Conservation (phyloP, 2,329 filamentous ascomycete species). For the Mycosphaerella sp. region DNA sequence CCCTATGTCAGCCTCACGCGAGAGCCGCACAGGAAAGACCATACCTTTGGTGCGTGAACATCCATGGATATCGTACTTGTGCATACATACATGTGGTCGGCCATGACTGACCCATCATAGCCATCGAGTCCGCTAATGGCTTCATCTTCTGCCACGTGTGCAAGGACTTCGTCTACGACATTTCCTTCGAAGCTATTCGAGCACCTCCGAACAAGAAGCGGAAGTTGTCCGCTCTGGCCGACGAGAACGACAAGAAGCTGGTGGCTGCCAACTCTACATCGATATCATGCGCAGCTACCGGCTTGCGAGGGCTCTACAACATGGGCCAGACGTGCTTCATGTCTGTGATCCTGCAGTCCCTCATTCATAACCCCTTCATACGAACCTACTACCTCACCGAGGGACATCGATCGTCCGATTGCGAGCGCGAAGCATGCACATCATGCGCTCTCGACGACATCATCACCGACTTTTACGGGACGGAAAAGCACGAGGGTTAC, state of each 20-base stretch:
- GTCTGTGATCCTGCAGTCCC: slow-evolving; percentile 87
- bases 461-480: slow-evolving; percentile 58
- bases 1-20: slow-evolving; percentile 61
- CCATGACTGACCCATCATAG: slow-evolving; percentile 38
- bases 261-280: slow-evolving; percentile 71
- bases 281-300: slow-evolving; percentile 77
- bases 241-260: slow-evolving; percentile 61
- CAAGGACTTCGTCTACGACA: slow-evolving; percentile 76
- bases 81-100: slow-evolving; percentile 21
- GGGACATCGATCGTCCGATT: slow-evolving; percentile 74
- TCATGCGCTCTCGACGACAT: slow-evolving; percentile 57
- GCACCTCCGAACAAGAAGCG: slow-evolving; percentile 59
- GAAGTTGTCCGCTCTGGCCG: slow-evolving; percentile 40
- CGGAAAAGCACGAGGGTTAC: slow-evolving; percentile 79
- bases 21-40: slow-evolving; percentile 64
- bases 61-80: background rate
- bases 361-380: slow-evolving; percentile 88
- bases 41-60: slow-evolving; percentile 60
- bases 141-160: slow-evolving; percentile 75
- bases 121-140: slow-evolving; percentile 70
- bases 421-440: slow-evolving; percentile 52
- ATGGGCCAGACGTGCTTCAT: slow-evolving; percentile 99
- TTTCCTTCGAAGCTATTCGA: slow-evolving; percentile 68
- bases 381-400: slow-evolving; percentile 89
- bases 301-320: slow-evolving; percentile 88